These are phyloP conservation scores for Colletotrichum tofieldiae DNA, from an alignment of 2,329 filamentous ascomycete species.

Conservation along the genomic window DNA sequence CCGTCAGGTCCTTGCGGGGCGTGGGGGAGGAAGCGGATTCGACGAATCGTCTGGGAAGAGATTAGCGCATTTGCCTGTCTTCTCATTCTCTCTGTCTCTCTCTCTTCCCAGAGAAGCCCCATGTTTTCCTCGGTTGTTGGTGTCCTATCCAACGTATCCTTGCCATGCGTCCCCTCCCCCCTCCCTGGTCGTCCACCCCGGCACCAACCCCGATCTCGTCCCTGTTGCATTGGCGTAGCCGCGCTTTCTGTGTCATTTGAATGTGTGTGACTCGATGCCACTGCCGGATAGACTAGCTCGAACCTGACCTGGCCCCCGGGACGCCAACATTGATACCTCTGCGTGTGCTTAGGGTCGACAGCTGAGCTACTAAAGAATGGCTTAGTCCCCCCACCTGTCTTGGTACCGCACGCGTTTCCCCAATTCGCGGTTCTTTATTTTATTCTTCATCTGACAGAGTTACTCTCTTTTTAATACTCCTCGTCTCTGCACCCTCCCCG, in stretches of 20 bases:
- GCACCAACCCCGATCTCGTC: constrained; percentile 29
- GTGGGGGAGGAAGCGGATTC: constrained; percentile 32
- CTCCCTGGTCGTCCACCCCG: constrained; percentile 12
- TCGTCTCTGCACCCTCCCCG: background rate
- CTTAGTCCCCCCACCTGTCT: constrained; percentile 17
- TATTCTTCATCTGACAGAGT: background rate
- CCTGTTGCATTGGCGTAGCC: constrained; percentile 35
- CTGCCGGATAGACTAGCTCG: constrained; percentile 6
- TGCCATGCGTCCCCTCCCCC: background rate
- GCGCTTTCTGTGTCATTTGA: constrained; percentile 42
- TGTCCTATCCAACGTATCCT: background rate
- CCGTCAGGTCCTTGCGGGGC: constrained; percentile 27
- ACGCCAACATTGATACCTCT: background rate
- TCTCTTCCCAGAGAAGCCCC: background rate
- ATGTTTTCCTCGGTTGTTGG: background rate
- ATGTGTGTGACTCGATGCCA: constrained; percentile 36
- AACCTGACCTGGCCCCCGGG: background rate
- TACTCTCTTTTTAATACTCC: constrained; percentile 11
- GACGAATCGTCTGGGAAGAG: background rate
- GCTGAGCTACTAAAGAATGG: constrained; percentile 37
- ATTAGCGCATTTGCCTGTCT: background rate
- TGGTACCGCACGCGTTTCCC: constrained; percentile 4
- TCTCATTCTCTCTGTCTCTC: background rate
- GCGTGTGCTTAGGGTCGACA: background rate
- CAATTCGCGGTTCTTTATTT: constrained; percentile 18